Base-by-base conservation (phyloP, 768 basidiomycete genomes). In the Mycena alexandri region DNA sequence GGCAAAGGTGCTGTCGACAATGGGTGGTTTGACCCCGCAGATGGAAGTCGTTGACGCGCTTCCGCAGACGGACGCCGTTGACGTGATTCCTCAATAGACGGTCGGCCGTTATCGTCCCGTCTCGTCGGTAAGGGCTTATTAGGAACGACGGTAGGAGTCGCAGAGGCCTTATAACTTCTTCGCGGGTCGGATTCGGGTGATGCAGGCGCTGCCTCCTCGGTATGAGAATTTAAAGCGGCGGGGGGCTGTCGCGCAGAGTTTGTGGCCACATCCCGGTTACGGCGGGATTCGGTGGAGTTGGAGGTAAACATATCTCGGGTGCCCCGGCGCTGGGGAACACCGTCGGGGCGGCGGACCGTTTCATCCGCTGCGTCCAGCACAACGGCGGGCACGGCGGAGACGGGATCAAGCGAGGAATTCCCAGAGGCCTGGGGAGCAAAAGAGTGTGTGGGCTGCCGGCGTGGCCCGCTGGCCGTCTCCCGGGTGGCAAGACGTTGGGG, bases 111-210 rank as follows among this genome's bases (percentile, higher is more conserved):
- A 29, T 29, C 29, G 29, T 6, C 29, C 29, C 29, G 38, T 1
- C n/a, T 29, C 42, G 52, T 22, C 0, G 19, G 41, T 24, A 38
- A 38, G 2, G 38, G 29, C 19, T 19, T 55, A n/a, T n/a, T 24
- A 0, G 64, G 69, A 19, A 62, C 53, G 14, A 69, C 25, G 14
- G 68, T 65, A 1, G 68, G 57, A 2, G 68, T 61, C 21, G 52
- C 63, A 46, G 68, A 69, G 33, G 56, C 53, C n/a, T 66, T 66
- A 55, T 17, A 6, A 44, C 54, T 53, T 4, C 64, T 55, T 17
- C 55, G 54, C n/a, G 63, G 61, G 43, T 55, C 47, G 9, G 55
- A 44, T 7, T 56, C 59, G 17, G 55, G 25, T 24, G 47, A 29
- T 47, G 55, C 14, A 41, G 48, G 29, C 21, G 53, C 36, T 25